Evolutionary conservation across 495 filamentous ascomycete genomes (phyloP).

Genomic region (Podospora pseudoanserina): DNA sequence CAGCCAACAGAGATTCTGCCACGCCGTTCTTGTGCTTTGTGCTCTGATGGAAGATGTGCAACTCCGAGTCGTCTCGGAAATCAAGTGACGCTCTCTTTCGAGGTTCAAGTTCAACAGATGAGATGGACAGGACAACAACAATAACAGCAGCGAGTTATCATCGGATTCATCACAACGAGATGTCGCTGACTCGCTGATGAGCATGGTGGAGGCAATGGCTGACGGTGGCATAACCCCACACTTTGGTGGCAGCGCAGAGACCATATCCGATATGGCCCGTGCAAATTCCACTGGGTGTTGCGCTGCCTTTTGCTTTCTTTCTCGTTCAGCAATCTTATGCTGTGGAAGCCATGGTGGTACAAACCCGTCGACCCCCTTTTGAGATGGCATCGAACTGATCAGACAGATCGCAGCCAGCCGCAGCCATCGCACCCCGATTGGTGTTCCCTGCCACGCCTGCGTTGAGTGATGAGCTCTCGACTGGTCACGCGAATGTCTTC

Average conservation of each 20-base stretch:
- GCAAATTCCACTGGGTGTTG: not conserved
- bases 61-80: not conserved
- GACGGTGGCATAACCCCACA: not conserved
- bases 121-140: no score
- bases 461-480: not conserved
- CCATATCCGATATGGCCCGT: not conserved
- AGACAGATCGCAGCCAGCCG: conserved; percentile 9
- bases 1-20: not conserved
- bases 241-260: no score
- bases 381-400: conserved; percentile 10
- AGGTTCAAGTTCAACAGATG: no score
- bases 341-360: not conserved
- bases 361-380: not conserved
- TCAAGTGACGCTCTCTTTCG: not conserved
- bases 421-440: conserved; percentile 15
- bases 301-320: not conserved
- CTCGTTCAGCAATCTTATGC: not conserved
- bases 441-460: conserved; percentile 12
- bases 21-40: not conserved
- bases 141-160: no score
- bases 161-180: not conserved
- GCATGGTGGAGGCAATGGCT: not conserved
- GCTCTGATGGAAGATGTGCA: not conserved
- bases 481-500: conserved; percentile 18
- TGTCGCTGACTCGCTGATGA: not conserved